These are phyloP conservation scores for Fusarium guadeloupense DNA, from an alignment of 2,329 filamentous ascomycete genomes.

Conservation along the genomic window DNA sequence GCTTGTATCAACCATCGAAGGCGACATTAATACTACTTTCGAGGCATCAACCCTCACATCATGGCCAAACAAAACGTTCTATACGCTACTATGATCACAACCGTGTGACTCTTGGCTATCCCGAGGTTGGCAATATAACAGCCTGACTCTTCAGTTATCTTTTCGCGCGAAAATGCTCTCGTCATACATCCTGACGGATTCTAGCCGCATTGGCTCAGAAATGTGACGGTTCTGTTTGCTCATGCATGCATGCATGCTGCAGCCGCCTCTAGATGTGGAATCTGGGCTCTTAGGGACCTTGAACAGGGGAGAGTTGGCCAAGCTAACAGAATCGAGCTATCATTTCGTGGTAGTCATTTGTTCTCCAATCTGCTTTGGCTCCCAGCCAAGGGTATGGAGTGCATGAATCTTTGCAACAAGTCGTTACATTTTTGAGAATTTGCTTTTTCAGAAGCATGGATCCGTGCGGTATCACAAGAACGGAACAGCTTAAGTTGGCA, in stretches of 20 bases:
- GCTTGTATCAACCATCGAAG: too few relatives aligned
- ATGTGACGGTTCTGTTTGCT: conserved; percentile 26
- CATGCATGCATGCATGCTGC: conserved; percentile 29
- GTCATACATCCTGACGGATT: conserved; percentile 10
- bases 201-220: conserved; percentile 3
- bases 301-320: not conserved
- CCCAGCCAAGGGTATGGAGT: not conserved
- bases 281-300: conserved; percentile 1
- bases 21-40: not conserved
- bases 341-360: conserved; percentile 4
- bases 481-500: not conserved
- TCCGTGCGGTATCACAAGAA: not conserved
- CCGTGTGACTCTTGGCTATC: not conserved
- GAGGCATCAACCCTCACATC: not conserved
- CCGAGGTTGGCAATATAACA: not conserved
- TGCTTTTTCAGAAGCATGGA: not conserved
- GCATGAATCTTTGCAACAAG: not conserved
- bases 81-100: not conserved
- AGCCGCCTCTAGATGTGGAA: conserved; percentile 20
- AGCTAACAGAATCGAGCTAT: not conserved
- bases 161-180: not conserved
- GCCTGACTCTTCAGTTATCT: not conserved
- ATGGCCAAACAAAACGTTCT: not conserved
- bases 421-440: not conserved
- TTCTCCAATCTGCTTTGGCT: not conserved